A percentile compares a stretch with the other conserved stretches of the same genome.
These are phyloP conservation scores for Coniochaeta hoffmannii DNA, from an alignment of 2,329 filamentous ascomycete genomes.

Conservation along the genomic window DNA sequence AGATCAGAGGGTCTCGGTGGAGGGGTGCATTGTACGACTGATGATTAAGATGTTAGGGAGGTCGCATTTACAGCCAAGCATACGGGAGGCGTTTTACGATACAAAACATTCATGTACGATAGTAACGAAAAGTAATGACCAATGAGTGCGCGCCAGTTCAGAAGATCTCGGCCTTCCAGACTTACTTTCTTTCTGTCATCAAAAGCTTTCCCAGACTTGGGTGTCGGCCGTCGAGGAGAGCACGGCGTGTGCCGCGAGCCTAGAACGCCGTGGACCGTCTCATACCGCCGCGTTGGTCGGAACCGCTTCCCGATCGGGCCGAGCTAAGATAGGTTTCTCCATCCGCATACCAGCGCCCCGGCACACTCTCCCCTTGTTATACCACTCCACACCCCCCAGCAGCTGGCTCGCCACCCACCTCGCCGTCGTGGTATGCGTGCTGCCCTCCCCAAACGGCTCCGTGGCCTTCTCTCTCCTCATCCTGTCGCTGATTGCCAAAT, in stretches of 20 bases:
- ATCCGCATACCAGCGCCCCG: conserved; percentile 32
- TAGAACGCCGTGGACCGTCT: not conserved
- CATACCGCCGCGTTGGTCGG: not conserved
- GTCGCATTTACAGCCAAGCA: not conserved
- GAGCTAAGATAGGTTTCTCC: not conserved
- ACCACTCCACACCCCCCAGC: conserved; percentile 40
- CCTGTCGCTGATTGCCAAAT: conserved; percentile 16
- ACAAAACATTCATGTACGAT: not conserved
- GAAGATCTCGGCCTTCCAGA: no score
- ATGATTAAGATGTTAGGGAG: not conserved
- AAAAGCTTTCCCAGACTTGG: no score
- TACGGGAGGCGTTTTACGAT: not conserved
- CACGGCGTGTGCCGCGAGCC: no score
- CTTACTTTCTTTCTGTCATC: no score
- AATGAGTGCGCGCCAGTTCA: not conserved
- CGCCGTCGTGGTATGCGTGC: conserved; percentile 50
- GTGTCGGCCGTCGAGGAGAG: no score
- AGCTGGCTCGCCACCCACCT: conserved; percentile 50
- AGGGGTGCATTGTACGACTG: not conserved
- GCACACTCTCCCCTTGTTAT: conserved; percentile 41
- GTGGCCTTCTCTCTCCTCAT: conserved; percentile 35
- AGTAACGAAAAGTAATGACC: not conserved
- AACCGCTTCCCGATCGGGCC: not conserved
- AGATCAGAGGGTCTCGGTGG: no score
- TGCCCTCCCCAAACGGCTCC: conserved; percentile 49